Evolutionary conservation across 2,329 filamentous ascomycete genomes (phyloP).

Genomic region (Penicillium griseofulvum): DNA sequence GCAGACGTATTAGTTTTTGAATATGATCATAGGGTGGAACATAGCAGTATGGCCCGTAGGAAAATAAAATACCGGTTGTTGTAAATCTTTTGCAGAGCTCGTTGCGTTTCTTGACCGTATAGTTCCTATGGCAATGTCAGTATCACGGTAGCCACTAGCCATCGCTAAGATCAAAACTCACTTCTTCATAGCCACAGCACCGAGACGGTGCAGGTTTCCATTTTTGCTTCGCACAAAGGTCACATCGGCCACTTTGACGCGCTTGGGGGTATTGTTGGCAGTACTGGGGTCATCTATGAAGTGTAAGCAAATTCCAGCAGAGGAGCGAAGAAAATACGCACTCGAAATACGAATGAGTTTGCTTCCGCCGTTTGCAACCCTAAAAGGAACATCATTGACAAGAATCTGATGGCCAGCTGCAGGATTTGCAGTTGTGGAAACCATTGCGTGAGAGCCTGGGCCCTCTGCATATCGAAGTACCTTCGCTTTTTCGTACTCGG

Average conservation of each 20-base stretch:
- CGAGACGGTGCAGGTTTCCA: conserved; percentile 78
- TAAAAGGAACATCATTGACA: conserved; percentile 71
- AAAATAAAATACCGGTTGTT: conserved; percentile 50
- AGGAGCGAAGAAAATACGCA: conserved; percentile 45
- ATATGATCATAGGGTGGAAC: not conserved
- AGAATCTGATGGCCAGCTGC: conserved; percentile 60
- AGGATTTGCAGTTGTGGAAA: conserved; percentile 25
- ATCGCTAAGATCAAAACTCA: conserved; percentile 45
- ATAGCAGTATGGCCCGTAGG: conserved; percentile 16
- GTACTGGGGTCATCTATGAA: conserved; percentile 56
- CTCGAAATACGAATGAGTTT: conserved; percentile 74
- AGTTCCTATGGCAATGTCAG: conserved; percentile 30
- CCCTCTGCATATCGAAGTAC: conserved; percentile 42
- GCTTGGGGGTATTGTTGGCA: conserved; percentile 70
- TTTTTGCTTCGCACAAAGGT: conserved; percentile 82
- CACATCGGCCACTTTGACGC: conserved; percentile 69
- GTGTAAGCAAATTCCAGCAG: conserved; percentile 46
- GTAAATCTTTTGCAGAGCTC: conserved; percentile 68
- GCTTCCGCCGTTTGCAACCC: conserved; percentile 72
- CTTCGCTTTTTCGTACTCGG: conserved; percentile 51
- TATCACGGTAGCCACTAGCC: conserved; percentile 9
- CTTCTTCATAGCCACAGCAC: conserved; percentile 72
- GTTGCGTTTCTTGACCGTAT: conserved; percentile 64
- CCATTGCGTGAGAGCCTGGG: conserved; percentile 22
- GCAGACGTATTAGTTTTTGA: conserved; percentile 32